These are phyloP conservation scores for Vaucheria bursata DNA, from an alignment of 352 stramenopile genomes.

Conservation along the genomic window DNA sequence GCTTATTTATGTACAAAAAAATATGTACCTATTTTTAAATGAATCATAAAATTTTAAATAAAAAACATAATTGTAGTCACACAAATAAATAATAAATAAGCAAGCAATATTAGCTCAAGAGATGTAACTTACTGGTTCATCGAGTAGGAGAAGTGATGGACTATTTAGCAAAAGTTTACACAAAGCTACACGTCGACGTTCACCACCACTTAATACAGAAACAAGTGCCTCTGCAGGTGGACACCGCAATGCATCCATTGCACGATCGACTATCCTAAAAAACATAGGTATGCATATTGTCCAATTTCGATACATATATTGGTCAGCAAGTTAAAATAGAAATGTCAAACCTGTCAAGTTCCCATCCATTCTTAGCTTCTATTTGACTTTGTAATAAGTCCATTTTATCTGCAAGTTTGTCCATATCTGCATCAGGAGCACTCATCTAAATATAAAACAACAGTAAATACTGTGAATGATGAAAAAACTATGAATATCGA, in stretches of 20 bases:
- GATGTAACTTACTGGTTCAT: conserved; percentile 83
- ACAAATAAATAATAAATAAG: too few relatives aligned
- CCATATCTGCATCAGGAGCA: conserved; percentile 49
- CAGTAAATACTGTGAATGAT: background rate
- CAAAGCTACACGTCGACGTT: conserved; percentile 63
- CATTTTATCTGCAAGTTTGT: conserved; percentile 54
- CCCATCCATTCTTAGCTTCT: conserved; percentile 67
- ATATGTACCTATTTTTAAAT: too few relatives aligned
- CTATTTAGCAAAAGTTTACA: conserved; percentile 79
- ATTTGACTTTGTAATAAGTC: conserved; percentile 63
- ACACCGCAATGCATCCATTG: conserved; percentile 62
- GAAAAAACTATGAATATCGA: background rate
- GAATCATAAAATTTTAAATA: too few relatives aligned
- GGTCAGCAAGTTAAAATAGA: too few relatives aligned
- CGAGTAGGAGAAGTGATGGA: conserved; percentile 89
- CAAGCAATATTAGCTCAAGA: too few relatives aligned
- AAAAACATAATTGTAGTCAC: too few relatives aligned
- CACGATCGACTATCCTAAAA: conserved; percentile 55
- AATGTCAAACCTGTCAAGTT: conserved; percentile 53
- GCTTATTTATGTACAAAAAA: too few relatives aligned
- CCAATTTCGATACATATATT: too few relatives aligned
- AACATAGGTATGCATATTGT: too few relatives aligned
- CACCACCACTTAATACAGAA: conserved; percentile 54
- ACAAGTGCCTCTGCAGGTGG: conserved; percentile 59
- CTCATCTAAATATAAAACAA: conserved; percentile 50